Evolutionary conservation across 2,329 filamentous ascomycete species (phyloP), one percentile per base, ranked within the genome.

Genomic region (Colletotrichum sidae): DNA sequence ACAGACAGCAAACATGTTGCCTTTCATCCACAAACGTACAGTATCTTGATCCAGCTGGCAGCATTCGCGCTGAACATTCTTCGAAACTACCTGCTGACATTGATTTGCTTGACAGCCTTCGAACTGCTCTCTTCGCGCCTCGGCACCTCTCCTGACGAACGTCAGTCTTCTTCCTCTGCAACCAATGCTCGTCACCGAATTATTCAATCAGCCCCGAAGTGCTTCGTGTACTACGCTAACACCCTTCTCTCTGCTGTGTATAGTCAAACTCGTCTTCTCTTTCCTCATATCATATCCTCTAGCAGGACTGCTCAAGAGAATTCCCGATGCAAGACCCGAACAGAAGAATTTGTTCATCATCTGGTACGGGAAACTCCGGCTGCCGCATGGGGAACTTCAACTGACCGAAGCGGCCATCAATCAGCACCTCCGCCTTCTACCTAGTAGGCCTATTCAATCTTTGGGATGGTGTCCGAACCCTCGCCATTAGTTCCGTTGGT

Each of bases 211-310:
- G 25, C 25, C 25, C 25, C 25, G 25, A 25, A 25, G 25, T 25
- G 25, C 25, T 25, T 25, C 25, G 25, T 25, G 25, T 25, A 25
- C 25, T 25, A 25, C 25, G 25, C 25, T 25, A 25, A 25, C 25
- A 25, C 25, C 25, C 25, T 25, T 25, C 25, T 15, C 38, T 34
- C 25, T 37, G 12, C 38, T 33, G 9, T n/a, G 52, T 5, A 62
- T 71, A 97, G 94, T 99, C 71, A 99, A 99, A 78, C 91, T 98
- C 71, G 91, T 97, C 72, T 90, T 90, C 75, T 93, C 92, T 7
- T 97, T 98, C 77, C 84, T 99, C 52, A 79, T 97, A 44, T 98
- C 96, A 10, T 99, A 97, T 75, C 96, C 96, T 2, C 85, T 99
- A 59, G 93, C 96, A 52, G 96, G 86, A 33, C 77, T 97, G 34